A percentile compares a stretch with the other conserved stretches of the same genome.
Evolutionary conservation across 108 stramenopile species (phyloP).

Genomic region (Bacterosira constricta): DNA sequence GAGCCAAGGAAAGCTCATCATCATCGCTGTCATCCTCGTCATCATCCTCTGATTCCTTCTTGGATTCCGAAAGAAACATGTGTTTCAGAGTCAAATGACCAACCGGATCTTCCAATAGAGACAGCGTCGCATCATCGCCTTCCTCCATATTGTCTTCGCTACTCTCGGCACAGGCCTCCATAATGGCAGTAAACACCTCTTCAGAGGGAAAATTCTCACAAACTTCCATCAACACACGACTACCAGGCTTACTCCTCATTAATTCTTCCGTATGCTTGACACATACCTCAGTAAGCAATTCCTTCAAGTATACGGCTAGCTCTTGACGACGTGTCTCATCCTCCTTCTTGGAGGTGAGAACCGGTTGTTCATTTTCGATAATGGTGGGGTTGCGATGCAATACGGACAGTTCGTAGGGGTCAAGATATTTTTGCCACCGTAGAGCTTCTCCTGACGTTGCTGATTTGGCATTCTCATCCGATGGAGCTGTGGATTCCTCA

Average conservation of each 20-base stretch:
- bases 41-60: constrained; percentile 31
- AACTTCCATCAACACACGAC: constrained; percentile 81
- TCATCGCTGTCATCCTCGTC: constrained; percentile 34
- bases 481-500: constrained; percentile 48
- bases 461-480: constrained; percentile 2
- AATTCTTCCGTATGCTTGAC: constrained; percentile 69
- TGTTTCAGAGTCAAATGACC: constrained; percentile 80
- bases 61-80: constrained; percentile 61
- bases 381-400: constrained; percentile 65
- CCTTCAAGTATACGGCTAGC: constrained; percentile 74
- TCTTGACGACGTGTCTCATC: constrained; percentile 81
- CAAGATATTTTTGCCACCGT: constrained; percentile 71
- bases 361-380: constrained; percentile 57
- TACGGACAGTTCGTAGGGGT: constrained; percentile 85
- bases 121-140: constrained; percentile 5
- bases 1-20: constrained; percentile 44
- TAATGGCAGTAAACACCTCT: constrained; percentile 53
- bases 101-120: constrained; percentile 77
- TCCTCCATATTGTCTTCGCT: constrained; percentile 12
- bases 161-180: constrained; percentile 50
- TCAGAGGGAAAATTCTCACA: constrained; percentile 54
- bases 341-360: constrained; percentile 87
- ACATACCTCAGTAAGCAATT: constrained; percentile 71
- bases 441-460: not conserved
- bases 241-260: constrained; percentile 75